Base-by-base conservation (phyloP, 306 rosid species). In the Lagenaria siceraria region DNA sequence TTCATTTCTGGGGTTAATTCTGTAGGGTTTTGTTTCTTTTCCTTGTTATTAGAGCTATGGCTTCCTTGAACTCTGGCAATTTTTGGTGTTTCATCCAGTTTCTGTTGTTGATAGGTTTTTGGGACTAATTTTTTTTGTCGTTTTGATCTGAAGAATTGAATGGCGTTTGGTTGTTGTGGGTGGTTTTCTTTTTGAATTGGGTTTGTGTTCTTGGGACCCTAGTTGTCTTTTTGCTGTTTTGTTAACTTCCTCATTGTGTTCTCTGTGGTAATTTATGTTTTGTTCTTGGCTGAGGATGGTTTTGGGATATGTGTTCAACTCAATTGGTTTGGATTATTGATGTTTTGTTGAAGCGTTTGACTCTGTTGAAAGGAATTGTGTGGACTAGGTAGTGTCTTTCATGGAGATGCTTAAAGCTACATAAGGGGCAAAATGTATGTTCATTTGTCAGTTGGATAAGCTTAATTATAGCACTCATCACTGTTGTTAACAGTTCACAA, bases 21-120 rank as follows among this genome's bases (percentile, higher is more conserved):
- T 58, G 64, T 70, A 76, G 60, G 80, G 49, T 73, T n/a, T 79
- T 69, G 21, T 69, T 43, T 43, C 7, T 22, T 25, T 71, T 71
- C 35, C 40, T 24, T 71, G 59, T 46, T 71, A 24, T 1, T 11
- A 42, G n/a, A 70, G 77, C 22, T 79, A 46, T 84, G 82, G 78
- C 14, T 33, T 52, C 10, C 31, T 53, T 74, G 33, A 55, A 53
- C 63, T 74, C 18, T 52, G 64, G 31, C 40, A 51, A 35, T 74
- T 73, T 74, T 49, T 74, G 63, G 19, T 52, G 19, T 52, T 54
- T 75, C 49, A 2, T 75, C 7, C 51, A 21, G 51, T 54, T 74
- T 52, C 31, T 10, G 58, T 24, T 14, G 29, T 31, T 56, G n/a
- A 69, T 69, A 72, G 42, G 76, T 27, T 51, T 48, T 29, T 25